phyloP scores from a whole-genome alignment of 2,329 filamentous ascomycete genomes.

The Epichloe gansuensis region DNA sequence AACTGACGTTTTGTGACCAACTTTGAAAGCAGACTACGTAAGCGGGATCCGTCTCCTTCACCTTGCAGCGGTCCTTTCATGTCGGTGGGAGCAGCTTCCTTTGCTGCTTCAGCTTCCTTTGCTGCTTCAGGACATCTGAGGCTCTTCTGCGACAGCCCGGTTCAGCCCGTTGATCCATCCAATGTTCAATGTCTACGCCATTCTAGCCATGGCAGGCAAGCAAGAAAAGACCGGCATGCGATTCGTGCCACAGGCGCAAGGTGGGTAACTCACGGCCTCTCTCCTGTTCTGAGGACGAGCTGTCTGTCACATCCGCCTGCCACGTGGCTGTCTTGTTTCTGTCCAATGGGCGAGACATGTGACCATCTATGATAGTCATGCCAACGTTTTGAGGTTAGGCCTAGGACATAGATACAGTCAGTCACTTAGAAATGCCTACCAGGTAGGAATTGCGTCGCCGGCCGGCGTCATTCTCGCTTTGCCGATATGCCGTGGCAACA shows the following conservation, averaged over 20 bases:
- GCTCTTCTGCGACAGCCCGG: background rate
- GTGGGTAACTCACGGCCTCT: constrained; percentile 15
- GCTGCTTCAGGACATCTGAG: too few relatives aligned
- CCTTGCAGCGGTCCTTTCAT: background rate
- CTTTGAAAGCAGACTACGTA: background rate
- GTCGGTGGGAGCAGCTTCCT: too few relatives aligned
- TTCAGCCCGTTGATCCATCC: background rate
- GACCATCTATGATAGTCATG: background rate
- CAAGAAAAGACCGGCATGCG: constrained; percentile 25
- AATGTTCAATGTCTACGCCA: background rate
- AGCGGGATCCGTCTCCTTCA: constrained; percentile 1
- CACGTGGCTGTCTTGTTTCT: background rate
- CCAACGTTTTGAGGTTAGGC: too few relatives aligned
- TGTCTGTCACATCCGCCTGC: background rate
- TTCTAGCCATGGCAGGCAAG: constrained; percentile 7
- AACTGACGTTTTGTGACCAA: too few relatives aligned
- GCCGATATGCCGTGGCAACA: too few relatives aligned
- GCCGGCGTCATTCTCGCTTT: too few relatives aligned
- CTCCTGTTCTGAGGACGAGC: background rate
- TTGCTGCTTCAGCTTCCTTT: too few relatives aligned
- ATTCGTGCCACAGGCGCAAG: constrained; percentile 38
- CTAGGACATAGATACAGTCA: too few relatives aligned
- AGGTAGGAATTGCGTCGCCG: too few relatives aligned
- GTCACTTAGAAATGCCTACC: too few relatives aligned
- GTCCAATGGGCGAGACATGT: background rate